Base-by-base conservation (phyloP, 2,329 filamentous ascomycete species). In the Tothia fuscella region DNA sequence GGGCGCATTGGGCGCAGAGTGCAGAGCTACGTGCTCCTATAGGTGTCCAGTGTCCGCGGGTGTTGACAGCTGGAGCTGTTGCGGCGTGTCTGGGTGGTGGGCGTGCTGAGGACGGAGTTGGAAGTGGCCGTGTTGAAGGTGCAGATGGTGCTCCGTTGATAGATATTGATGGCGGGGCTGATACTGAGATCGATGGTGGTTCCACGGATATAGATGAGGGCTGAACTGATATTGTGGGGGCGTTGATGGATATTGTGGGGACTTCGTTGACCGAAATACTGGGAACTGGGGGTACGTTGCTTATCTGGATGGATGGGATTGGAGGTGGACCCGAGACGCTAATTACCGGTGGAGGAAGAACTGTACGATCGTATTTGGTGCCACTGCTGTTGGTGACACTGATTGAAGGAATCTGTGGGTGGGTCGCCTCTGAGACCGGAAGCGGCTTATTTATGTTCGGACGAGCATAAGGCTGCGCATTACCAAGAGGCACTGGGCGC, bases 1-100 rank as follows among this genome's bases (percentile, higher is more conserved):
- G 70, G 7, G 78, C 72, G 56, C 91, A 98, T 53, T 88, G 80
- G 38, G 87, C 82, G 56, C 91, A 98, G 34, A 79, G 73, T 6
- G 85, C 83, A 6, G 71, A 71, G 37, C 64, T 61, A n/a, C 61
- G 65, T 65, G 2, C 66, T 67, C 55, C 60, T 64, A 52, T 65
- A 67, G 24, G 58, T 56, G 40, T 60, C 57, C 30, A 19, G 22
- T 43, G 41, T 17, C 24, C 24, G 59, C 44, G 57, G 51, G 20
- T 51, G 57, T 22, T 53, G 54, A 29, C 53, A 52, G 37, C 54
- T 59, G 32, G 50, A 48, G 30, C 53, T 46, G 43, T 57, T 53
- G 31, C 52, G 51, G 21, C 52, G 55, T 44, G 52, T 50, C 54
- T 66, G 48, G 55, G 63, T 42, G 67, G 53, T 75, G 53, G 47